Base-by-base conservation (phyloP, 208 protist species). In the Strigomonas culicis region DNA sequence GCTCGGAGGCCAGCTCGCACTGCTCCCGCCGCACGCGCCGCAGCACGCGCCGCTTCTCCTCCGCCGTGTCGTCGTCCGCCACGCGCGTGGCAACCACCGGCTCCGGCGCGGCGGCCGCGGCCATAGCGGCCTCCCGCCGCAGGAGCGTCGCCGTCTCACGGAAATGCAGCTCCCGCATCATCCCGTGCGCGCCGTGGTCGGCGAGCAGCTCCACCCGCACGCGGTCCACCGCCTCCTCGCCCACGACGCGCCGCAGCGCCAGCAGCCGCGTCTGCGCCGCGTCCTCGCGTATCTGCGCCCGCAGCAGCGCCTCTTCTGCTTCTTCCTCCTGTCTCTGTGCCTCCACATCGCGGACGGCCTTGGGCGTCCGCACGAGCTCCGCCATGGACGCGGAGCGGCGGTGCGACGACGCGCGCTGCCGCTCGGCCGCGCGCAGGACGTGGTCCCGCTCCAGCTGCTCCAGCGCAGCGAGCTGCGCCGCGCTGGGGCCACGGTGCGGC, bases 91-190 rank as follows among this genome's bases (percentile, higher is more conserved):
- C 13, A 13, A 6, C 41, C 11, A 39, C 24, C 1, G 19, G 10
- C 21, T 31, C 41, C 25, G 43, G 27, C 6, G 53, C 28, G n/a
- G 24, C 59, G 28, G 17, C 59, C 1, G 15, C 41, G 32, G 50
- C 39, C n/a, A 19, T 31, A 11, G 47, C 41, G 0, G 70, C 34
- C 25, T 59, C 59, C 10, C 36, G 43, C 27, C 49, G 59, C 13
- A 71, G 60, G 41, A 66, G 66, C 8, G 55, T 17, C 28, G 66
- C 61, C 2, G 66, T 66, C 4, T 66, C 58, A 7, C n/a, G 27
- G 46, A 69, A 68, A 39, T 80, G 66, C 19, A 75, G 34, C 57
- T 80, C 74, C 27, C 64, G 63, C 60, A 74, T 3, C 61, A 65
- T 51, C 0, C 61, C 51, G 22, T 56, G 41, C 25, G 72, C 71